These are phyloP conservation scores for Neoconidiobolus thromboides DNA, from an alignment of 371 early-diverging fungal genomes.

Conservation along the genomic window DNA sequence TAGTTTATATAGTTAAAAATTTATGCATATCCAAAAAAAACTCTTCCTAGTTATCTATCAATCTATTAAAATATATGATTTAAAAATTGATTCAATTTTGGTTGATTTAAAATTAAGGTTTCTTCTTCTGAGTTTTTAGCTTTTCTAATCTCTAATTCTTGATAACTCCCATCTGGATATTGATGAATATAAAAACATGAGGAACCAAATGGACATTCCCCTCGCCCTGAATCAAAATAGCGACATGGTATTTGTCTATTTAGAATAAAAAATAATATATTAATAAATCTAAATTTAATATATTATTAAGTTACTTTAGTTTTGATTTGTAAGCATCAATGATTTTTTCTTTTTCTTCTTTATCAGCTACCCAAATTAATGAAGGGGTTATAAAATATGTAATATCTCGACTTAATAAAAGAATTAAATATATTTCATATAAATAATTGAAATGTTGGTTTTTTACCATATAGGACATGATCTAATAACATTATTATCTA, in stretches of 20 bases:
- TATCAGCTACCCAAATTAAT: conserved; percentile 18
- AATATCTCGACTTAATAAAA: conserved; percentile 13
- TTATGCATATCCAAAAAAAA: too few species aligned
- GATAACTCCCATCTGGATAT: conserved; percentile 16
- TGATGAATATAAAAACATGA: conserved; percentile 31
- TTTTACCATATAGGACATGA: conserved; percentile 9
- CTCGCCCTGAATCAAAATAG: conserved; percentile 23
- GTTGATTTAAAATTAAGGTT: neutral
- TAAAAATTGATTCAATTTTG: neutral
- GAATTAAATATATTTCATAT: conserved; percentile 18
- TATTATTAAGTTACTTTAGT: conserved; percentile 12
- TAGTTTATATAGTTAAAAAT: too few species aligned
- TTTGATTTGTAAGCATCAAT: conserved; percentile 23
- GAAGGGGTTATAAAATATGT: conserved; percentile 29
- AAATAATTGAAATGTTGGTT: neutral
- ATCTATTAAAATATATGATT: neutral
- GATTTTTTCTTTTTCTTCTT: conserved; percentile 18
- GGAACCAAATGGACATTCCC: conserved; percentile 32
- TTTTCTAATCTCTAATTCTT: conserved; percentile 15
- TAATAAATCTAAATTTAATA: neutral
- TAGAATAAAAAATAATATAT: neutral
- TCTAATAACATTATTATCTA: conserved; percentile 13
- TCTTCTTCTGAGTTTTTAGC: conserved; percentile 11
- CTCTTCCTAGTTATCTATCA: too few species aligned
- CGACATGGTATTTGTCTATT: conserved; percentile 23